phyloP scores from a whole-genome alignment of 805 yeast genomes.

The Spathaspora hagerdaliae region DNA sequence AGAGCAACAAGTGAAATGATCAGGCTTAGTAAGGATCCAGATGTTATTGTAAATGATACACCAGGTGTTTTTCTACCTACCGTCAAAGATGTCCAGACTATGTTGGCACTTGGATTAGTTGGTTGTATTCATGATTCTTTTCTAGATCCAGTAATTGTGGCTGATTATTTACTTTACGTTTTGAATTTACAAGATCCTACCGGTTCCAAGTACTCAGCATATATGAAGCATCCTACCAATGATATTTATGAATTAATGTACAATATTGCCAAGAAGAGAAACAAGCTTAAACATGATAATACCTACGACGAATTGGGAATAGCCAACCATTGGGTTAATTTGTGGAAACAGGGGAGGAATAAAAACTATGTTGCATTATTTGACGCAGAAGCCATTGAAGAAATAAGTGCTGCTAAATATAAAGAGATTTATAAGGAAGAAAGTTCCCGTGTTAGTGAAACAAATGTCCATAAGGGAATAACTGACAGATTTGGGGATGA shows the following conservation, averaged over 20 bases:
- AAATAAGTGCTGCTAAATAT: constrained; percentile 21
- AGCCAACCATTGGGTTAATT: constrained; percentile 60
- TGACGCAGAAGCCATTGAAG: constrained; percentile 31
- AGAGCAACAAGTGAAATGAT: constrained; percentile 73
- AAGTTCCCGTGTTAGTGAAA: constrained; percentile 21
- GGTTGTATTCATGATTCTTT: constrained; percentile 68
- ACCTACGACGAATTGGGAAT: constrained; percentile 52
- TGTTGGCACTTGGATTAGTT: constrained; percentile 69
- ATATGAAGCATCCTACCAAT: constrained; percentile 64
- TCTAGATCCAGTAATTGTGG: constrained; percentile 82
- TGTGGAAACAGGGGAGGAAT: constrained; percentile 55
- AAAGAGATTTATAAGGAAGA: constrained; percentile 23
- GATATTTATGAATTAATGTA: constrained; percentile 54
- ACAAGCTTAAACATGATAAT: constrained; percentile 30
- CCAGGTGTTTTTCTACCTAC: constrained; percentile 91
- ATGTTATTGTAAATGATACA: constrained; percentile 74
- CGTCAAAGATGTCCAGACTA: constrained; percentile 57
- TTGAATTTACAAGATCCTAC: constrained; percentile 59
- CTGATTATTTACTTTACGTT: constrained; percentile 76
- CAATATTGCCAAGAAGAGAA: constrained; percentile 41
- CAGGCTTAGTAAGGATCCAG: constrained; percentile 55
- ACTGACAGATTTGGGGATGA: constrained; percentile 39
- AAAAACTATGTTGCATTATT: constrained; percentile 28
- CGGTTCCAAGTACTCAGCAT: constrained; percentile 43
- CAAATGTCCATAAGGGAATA: constrained; percentile 26